Conservation (phyloP, 116 monocot species). For the Posidonia oceanica region DNA sequence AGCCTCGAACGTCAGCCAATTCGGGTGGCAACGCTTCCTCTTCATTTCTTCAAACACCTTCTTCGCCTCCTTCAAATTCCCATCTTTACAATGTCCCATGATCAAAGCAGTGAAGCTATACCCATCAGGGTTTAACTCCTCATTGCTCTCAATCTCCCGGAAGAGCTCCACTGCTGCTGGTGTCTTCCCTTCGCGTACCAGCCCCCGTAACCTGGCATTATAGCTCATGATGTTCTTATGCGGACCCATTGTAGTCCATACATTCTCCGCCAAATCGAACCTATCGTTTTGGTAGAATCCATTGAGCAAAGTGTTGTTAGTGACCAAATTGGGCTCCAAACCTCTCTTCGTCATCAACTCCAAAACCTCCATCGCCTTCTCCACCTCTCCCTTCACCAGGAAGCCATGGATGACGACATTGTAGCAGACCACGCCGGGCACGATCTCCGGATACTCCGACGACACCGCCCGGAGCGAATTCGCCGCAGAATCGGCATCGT, state of each 20-base stretch:
- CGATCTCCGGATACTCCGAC: conserved; percentile 20
- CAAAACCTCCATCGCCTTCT: conserved; percentile 28
- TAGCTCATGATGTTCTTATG: conserved; percentile 36
- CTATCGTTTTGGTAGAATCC: conserved; percentile 26
- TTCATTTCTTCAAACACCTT: conserved; percentile 34
- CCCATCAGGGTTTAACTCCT: conserved; percentile 32
- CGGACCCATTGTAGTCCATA: conserved; percentile 46
- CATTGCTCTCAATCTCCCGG: conserved; percentile 10
- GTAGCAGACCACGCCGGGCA: conserved; percentile 36
- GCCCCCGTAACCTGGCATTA: conserved; percentile 61
- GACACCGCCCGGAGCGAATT: conserved; percentile 21
- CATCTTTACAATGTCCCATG: conserved; percentile 34
- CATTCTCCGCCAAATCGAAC: conserved; percentile 34
- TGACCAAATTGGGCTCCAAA: conserved; percentile 26
- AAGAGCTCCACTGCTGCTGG: conserved; percentile 34
- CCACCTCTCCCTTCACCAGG: conserved; percentile 34
- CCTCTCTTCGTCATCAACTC: conserved; percentile 38
- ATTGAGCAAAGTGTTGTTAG: conserved; percentile 53
- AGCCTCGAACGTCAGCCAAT: conserved; percentile 26
- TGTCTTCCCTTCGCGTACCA: conserved; percentile 29
- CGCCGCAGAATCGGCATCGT: conserved; percentile 1
- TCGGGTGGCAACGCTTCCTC: conserved; percentile 35
- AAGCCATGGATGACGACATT: conserved; percentile 40
- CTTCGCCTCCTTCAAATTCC: conserved; percentile 54
- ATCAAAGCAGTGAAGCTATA: conserved; percentile 54